Percentiles rank a stretch among this genome's conserved stretches.
These are phyloP conservation scores for Pseudocercospora musae DNA, from an alignment of 2,329 filamentous ascomycete genomes.

Conservation along the genomic window DNA sequence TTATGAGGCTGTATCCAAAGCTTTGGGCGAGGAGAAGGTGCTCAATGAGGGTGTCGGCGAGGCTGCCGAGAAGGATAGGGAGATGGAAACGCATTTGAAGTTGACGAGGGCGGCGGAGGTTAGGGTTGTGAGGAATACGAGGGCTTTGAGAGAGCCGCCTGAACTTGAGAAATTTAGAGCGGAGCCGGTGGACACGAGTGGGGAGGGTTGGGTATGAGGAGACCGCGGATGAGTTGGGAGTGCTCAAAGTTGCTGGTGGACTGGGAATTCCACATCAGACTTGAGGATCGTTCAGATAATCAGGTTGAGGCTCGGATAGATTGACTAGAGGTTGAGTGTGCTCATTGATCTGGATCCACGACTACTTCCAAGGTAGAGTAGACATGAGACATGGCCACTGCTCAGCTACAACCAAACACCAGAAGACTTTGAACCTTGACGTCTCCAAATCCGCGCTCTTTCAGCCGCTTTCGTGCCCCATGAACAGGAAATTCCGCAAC, in stretches of 20 bases:
- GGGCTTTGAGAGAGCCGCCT: constrained; percentile 67
- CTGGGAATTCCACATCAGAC: constrained; percentile 6
- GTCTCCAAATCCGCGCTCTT: constrained; percentile 48
- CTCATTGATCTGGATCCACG: no score
- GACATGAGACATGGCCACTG: neutral
- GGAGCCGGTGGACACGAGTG: constrained; percentile 30
- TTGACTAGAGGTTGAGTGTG: neutral
- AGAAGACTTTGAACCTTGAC: constrained; percentile 54
- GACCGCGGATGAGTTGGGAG: constrained; percentile 8
- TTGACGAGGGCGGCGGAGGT: constrained; percentile 86
- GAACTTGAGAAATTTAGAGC: constrained; percentile 59
- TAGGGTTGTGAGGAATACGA: constrained; percentile 71
- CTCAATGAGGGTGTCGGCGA: constrained; percentile 43
- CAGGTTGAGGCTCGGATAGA: neutral
- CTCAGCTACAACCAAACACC: constrained; percentile 43
- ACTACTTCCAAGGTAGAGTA: no score
- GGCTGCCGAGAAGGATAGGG: constrained; percentile 43
- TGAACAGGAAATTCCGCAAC: constrained; percentile 59
- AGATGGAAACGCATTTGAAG: constrained; percentile 63
- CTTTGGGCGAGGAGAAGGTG: constrained; percentile 45
- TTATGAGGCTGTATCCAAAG: constrained; percentile 62
- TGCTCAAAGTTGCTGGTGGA: constrained; percentile 7
- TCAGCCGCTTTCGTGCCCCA: constrained; percentile 49
- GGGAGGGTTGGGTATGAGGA: neutral
- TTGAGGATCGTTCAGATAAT: neutral